Evolutionary conservation across 1,139 yeast genomes (phyloP), one percentile per base, ranked within the genome.

Genomic region (Saccharomyces hybrid): DNA sequence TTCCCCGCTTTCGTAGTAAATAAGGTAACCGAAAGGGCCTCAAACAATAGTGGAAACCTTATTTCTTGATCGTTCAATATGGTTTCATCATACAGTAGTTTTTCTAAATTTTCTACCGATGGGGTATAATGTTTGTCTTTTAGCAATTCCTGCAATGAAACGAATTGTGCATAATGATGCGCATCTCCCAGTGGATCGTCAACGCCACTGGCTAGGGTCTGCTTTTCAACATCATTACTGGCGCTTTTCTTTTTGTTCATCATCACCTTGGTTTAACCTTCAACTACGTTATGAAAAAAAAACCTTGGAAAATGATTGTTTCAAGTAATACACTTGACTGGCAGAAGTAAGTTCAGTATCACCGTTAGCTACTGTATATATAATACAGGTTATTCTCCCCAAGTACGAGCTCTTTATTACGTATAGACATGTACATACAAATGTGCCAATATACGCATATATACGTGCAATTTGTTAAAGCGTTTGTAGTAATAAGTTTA

Each of bases 1-100:
- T 51, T 48, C 4, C 70, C 70, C 3, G 64, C 32, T 42, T 52
- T 54, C 7, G 70, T 65, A 7, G 63, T 60, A 44, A 64, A 60
- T 2, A 65, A 53, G 8, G 60, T 57, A n/a, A 64, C 44, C 3
- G 57, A 32, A 6, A 57, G 31, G 20, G 59, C 53, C 52, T 65
- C 67, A 6, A 59, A 32, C 5, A 55, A 28, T 41, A 49, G 8
- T 7, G 51, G 13, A 46, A 46, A 20, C 5, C 29, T 11, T n/a
- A 27, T n/a, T 23, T 46, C 13, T 26, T 46, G 29, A 27, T 46
- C 47, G 9, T 46, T 20, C 14, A 46, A 20, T 20, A 46, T 46
- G 28, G 14, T 31, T 11, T 47, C 49, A 47, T 47, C 38, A 14
- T 14, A 28, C 4, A 47, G 23, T n/a, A 47, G 11, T 25, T 47